A percentile compares a stretch with the other conserved stretches of the same genome.
phyloP scores from a whole-genome alignment of 2,329 filamentous ascomycete genomes.

The Meredithiella fracta region DNA sequence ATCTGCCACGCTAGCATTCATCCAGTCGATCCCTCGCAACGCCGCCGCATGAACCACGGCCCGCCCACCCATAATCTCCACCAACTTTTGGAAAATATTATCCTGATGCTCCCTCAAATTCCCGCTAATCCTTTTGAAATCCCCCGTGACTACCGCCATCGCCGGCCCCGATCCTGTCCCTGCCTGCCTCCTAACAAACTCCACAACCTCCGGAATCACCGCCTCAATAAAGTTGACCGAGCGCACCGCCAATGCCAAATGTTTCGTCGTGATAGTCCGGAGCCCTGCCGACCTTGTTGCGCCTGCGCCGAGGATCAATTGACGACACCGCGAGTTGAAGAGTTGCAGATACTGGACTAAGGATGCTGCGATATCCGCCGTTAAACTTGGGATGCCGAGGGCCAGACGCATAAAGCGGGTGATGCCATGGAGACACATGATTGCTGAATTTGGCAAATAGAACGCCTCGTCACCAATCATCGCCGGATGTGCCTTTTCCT shows the following conservation, averaged over 20 bases:
- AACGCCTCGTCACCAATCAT: slow-evolving; percentile 72
- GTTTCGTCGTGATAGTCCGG: slow-evolving; percentile 92
- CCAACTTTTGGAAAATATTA: slow-evolving; percentile 79
- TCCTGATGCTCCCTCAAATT: slow-evolving; percentile 78
- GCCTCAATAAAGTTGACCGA: slow-evolving; percentile 75
- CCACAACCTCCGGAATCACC: slow-evolving; percentile 74
- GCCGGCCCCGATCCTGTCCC: slow-evolving; percentile 29
- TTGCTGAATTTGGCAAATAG: slow-evolving; percentile 68
- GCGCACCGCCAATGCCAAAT: slow-evolving; percentile 81
- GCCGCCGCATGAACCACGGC: slow-evolving; percentile 57
- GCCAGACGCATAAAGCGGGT: slow-evolving; percentile 71
- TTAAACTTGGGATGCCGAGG: slow-evolving; percentile 75
- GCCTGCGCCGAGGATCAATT: slow-evolving; percentile 87
- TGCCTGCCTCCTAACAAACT: slow-evolving; percentile 67
- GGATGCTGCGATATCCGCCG: slow-evolving; percentile 60
- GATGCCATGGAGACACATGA: slow-evolving; percentile 65
- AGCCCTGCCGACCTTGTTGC: slow-evolving; percentile 77
- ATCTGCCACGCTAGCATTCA: slow-evolving; percentile 16
- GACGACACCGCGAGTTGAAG: slow-evolving; percentile 92
- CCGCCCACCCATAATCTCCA: slow-evolving; percentile 77
- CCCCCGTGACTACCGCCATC: slow-evolving; percentile 48
- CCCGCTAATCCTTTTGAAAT: slow-evolving; percentile 77
- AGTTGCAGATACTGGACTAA: slow-evolving; percentile 76
- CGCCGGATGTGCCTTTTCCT: slow-evolving; percentile 53
- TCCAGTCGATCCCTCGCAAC: slow-evolving; percentile 60